Evolutionary conservation across 2,329 filamentous ascomycete species (phyloP).

Genomic region (Ophiostoma montium): DNA sequence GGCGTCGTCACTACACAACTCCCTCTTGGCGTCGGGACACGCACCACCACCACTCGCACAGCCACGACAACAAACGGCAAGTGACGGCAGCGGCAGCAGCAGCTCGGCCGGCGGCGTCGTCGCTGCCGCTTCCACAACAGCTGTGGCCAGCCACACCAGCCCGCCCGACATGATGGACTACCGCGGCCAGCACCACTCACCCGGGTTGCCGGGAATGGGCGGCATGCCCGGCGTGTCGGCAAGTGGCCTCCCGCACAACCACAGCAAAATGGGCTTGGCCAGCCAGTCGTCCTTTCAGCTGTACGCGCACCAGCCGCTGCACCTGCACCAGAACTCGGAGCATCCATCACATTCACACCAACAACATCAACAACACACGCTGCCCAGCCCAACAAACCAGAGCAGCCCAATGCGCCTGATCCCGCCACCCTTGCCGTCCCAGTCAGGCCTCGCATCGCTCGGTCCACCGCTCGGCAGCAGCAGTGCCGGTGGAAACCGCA

Average conservation of each 20-base stretch:
- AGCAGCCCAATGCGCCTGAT: constrained; percentile 6
- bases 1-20: not conserved
- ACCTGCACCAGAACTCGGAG: not conserved
- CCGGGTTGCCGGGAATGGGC: not conserved
- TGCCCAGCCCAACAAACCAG: constrained; percentile 6
- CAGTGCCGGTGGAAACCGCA: not conserved
- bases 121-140: not conserved
- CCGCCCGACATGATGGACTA: constrained; percentile 2
- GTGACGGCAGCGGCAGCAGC: not conserved
- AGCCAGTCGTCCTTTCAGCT: constrained; percentile 6
- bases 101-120: too few species aligned
- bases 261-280: not conserved
- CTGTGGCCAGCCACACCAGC: not conserved
- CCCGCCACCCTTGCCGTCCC: constrained; percentile 9
- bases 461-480: constrained; percentile 3
- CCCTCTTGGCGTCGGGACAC: not conserved
- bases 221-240: constrained; percentile 1
- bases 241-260: too few species aligned
- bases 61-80: not conserved
- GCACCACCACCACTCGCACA: not conserved
- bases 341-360: not conserved
- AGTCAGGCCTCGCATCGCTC: constrained; percentile 3
- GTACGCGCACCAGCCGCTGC: not conserved
- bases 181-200: constrained; percentile 3
- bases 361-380: constrained; percentile 1